phyloP scores from a whole-genome alignment of 1,284 basidiomycete genomes.

The Omphalotus olearius region DNA sequence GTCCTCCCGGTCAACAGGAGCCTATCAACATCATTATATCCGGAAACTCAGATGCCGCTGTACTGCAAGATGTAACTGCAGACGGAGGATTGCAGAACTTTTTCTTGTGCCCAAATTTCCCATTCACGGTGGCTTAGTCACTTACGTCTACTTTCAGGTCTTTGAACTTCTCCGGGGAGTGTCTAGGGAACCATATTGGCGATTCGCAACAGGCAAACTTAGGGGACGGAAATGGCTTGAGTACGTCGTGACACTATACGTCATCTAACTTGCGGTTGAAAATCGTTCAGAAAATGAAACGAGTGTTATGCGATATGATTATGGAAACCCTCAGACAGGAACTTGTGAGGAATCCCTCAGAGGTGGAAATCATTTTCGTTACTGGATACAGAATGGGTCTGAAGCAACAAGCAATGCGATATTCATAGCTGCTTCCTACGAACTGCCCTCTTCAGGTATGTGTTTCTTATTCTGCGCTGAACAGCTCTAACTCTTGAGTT shows the following conservation, averaged over 20 bases:
- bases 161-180: conserved; percentile 69
- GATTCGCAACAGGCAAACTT: conserved; percentile 73
- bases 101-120: conserved; percentile 31
- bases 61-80: conserved; percentile 59
- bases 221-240: conserved; percentile 76
- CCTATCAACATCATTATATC: conserved; percentile 88
- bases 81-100: conserved; percentile 85
- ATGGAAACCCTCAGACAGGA: conserved; percentile 70
- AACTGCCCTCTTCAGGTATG: conserved; percentile 57
- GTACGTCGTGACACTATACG: conserved; percentile 34
- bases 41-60: conserved; percentile 67
- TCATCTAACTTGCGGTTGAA: neutral
- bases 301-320: conserved; percentile 80
- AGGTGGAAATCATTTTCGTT: conserved; percentile 90
- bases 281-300: conserved; percentile 63
- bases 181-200: conserved; percentile 80
- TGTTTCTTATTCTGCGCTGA: conserved; percentile 20
- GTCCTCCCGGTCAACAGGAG: conserved; percentile 77
- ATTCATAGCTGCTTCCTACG: conserved; percentile 82
- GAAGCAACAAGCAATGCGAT: conserved; percentile 67
- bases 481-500: neutral
- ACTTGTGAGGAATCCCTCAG: conserved; percentile 82
- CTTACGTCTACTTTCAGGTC: conserved; percentile 32
- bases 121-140: neutral
- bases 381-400: conserved; percentile 79